These are phyloP conservation scores for Auriscalpium microsporum DNA, from an alignment of 768 basidiomycete genomes.

Conservation along the genomic window DNA sequence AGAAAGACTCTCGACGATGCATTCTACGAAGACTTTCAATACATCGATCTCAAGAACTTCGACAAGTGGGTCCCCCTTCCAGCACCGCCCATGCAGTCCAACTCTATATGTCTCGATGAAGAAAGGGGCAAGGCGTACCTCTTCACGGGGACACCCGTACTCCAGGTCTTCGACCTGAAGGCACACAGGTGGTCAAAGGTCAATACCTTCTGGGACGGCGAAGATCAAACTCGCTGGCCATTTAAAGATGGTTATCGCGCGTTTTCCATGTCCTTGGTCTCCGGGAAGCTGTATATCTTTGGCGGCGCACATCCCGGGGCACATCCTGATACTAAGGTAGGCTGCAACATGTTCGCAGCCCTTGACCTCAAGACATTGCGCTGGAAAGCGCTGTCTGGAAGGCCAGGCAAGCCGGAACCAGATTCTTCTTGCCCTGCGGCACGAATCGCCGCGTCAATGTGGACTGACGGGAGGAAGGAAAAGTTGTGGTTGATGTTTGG, in stretches of 20 bases:
- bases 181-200: not conserved
- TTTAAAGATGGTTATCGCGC: not conserved
- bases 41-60: not conserved
- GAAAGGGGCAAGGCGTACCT: slow-evolving; percentile 24
- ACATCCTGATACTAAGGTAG: not conserved
- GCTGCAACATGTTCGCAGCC: not conserved
- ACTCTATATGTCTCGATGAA: not conserved
- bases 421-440: slow-evolving; percentile 21
- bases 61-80: not conserved
- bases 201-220: slow-evolving; percentile 11
- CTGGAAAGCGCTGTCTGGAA: not conserved
- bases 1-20: not conserved
- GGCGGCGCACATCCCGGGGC: not conserved
- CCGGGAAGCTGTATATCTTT: slow-evolving; percentile 29
- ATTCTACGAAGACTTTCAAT: not conserved
- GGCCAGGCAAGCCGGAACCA: not conserved
- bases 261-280: slow-evolving; percentile 10
- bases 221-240: slow-evolving; percentile 8
- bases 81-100: not conserved
- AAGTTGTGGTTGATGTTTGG: slow-evolving; percentile 18
- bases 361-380: not conserved
- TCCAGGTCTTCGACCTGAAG: slow-evolving; percentile 25
- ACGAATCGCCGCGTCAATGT: slow-evolving; percentile 24
- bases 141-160: slow-evolving; percentile 21
- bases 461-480: slow-evolving; percentile 22